Evolutionary conservation across 495 filamentous ascomycete species (phyloP), one percentile per base, ranked within the genome.

Genomic region (Alectoria sarmentosa): DNA sequence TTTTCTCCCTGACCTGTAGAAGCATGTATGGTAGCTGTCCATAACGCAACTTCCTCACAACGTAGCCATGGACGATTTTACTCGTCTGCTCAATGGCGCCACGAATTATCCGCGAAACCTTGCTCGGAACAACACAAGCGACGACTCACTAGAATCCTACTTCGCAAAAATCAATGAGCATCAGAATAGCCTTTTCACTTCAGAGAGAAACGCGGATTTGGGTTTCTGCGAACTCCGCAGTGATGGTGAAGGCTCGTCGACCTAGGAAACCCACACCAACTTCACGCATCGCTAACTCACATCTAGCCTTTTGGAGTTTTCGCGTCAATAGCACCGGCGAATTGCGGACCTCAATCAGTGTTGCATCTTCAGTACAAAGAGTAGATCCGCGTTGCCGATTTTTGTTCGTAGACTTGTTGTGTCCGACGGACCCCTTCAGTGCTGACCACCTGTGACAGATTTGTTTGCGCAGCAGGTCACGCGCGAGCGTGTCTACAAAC

Each of bases 381-480:
- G 19, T 19, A n/a, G 42, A 46, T 46, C 42, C 42, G 42, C 42
- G 42, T n/a, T 46, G 42, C 21, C 21, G 42, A 46, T 46, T n/a
- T 46, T 9, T 46, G 44, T 26, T 23, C 4, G 44, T 48, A 7
- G 23, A 8, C 41, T 44, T 21, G 15, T 19, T 44, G 21, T 7
- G 21, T 7, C 15, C 2, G 14, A 21, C 4, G 1, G 2, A 44
- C 21, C 41, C 15, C 41, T n/a, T 19, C 17, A 44, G 41, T n/a
- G 44, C 44, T 48, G 44, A 48, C 23, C 6, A 17, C 7, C 41
- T 44, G 21, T 1, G 41, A 44, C 63, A 77, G 75, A 46, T 77
- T 77, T 62, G 55, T 76, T 8, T 48, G n/a, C 49, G 63, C 56
- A 26, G 44, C 44, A 64, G 70, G 28, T 76, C 74, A 44, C 21